Percentiles rank a stretch among this genome's conserved stretches.
Evolutionary conservation across 768 basidiomycete genomes (phyloP).

Genomic region (Tremella mesenterica): DNA sequence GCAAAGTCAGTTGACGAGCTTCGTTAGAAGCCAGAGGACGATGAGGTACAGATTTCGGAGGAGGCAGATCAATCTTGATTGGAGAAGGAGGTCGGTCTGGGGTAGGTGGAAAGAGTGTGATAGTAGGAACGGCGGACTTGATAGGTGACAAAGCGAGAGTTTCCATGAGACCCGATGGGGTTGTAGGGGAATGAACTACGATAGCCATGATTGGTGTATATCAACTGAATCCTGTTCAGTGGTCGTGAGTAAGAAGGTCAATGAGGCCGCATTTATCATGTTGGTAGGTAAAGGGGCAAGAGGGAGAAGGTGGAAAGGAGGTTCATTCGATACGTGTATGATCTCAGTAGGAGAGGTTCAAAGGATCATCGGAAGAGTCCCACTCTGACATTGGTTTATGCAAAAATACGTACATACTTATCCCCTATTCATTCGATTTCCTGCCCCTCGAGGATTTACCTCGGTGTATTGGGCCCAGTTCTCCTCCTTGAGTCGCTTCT

Average conservation of each 20-base stretch:
- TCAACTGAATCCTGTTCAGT: neutral
- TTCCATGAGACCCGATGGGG: conserved; percentile 10
- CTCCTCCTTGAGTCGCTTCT: conserved; percentile 75
- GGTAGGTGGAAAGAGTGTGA: conserved; percentile 2
- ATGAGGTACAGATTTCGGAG: neutral
- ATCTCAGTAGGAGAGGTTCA: neutral
- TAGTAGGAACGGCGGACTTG: neutral
- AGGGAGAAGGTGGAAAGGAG: neutral
- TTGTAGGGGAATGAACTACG: neutral
- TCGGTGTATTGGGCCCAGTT: conserved; percentile 87
- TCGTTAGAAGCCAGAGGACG: conserved; percentile 17
- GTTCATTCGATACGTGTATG: neutral
- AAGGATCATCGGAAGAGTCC: neutral
- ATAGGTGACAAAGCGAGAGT: neutral
- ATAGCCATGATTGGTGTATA: conserved; percentile 1
- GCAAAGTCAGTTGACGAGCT: conserved; percentile 18
- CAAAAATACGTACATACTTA: conserved; percentile 43
- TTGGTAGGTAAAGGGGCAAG: no score
- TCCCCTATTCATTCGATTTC: conserved; percentile 93
- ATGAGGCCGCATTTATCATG: no score
- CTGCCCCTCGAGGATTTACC: conserved; percentile 75
- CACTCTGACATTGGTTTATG: neutral
- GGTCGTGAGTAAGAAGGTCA: neutral
- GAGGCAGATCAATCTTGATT: neutral
- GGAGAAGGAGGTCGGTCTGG: conserved; percentile 1